Evolutionary conservation across 192 early-diverging fungal species (phyloP), one percentile per base, ranked within the genome.

Genomic region (Podochytrium sp.): DNA sequence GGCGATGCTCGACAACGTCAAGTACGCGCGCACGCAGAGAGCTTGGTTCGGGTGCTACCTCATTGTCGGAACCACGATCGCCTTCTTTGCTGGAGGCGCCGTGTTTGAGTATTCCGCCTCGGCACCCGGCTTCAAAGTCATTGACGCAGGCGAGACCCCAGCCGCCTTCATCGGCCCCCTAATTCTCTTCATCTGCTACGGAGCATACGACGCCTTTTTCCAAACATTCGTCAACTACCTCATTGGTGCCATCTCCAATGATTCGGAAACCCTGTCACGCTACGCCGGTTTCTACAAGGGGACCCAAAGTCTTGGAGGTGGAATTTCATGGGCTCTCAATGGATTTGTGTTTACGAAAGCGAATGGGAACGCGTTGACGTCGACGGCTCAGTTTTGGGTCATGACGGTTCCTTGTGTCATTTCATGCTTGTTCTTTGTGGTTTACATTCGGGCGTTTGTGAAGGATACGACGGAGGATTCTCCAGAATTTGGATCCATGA

Each of bases 231-330:
- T 81, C 2, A 93, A 95, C 87, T 95, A 92, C 92, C 71, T 95
- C 38, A 89, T 95, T 75, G 94, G 93, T 16, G 85, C 93, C 49
- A 78, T 94, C 71, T 88, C 91, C 14, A 94, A 94, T 77, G 91
- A 96, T 78, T 83, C 85, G 70, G 86, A 86, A 20, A 65, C 38
- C 4, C 34, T 65, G 1, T 74, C 72, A 3, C 37, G 61, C 16
- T 75, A 53, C 42, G 85, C 87, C 52, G 94, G 93, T 2, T 94
- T 92, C 84, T 96, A 96, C 89, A 96, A 96, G 87, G 91, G 90
- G 53, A 89, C 93, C 58, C 94, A 96, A 84, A 18, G 10, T 35
- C 23, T 6, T 23, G 52, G 12, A 55, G 52, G 16, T 7, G 52
- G 16, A 6, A 10, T 55, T 55, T 55, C 58, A 4, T 61, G 58